Conservation (phyloP, 1,139 yeast species). For the Sugiyamaella neomexicana region DNA sequence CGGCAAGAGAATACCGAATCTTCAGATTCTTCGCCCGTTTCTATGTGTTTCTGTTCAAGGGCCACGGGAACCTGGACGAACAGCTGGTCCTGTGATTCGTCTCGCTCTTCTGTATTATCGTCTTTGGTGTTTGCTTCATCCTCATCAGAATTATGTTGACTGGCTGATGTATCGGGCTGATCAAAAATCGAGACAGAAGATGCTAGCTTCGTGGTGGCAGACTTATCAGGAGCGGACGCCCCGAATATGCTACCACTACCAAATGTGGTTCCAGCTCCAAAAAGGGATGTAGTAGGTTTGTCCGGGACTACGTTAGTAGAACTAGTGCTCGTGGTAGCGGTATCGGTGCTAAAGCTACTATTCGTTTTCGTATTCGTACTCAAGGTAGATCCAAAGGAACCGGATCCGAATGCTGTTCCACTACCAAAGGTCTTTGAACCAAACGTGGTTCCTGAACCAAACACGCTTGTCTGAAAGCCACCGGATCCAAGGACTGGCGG, state of each 20-base stretch:
- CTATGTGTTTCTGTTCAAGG: slow-evolving; percentile 48
- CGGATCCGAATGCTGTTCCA: slow-evolving; percentile 8
- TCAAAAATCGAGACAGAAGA: slow-evolving; percentile 17
- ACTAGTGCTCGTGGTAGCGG: not conserved
- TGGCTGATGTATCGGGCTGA: slow-evolving; percentile 17
- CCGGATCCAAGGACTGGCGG: too few species aligned
- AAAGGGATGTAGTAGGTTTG: not conserved
- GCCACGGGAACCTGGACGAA: slow-evolving; percentile 34
- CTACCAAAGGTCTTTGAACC: slow-evolving; percentile 9
- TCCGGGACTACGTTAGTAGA: not conserved
- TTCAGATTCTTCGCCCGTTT: slow-evolving; percentile 93
- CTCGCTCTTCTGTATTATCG: slow-evolving; percentile 25
- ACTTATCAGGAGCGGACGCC: slow-evolving; percentile 1
- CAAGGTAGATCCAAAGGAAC: not conserved
- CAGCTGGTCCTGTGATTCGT: slow-evolving; percentile 29
- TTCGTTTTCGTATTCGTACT: not conserved
- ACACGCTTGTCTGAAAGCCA: slow-evolving; percentile 12
- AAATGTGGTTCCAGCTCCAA: slow-evolving; percentile 14
- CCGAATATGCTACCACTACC: slow-evolving; percentile 9
- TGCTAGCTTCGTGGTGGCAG: not conserved
- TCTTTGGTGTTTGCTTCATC: slow-evolving; percentile 19
- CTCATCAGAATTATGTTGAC: slow-evolving; percentile 15
- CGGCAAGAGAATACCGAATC: slow-evolving; percentile 64
- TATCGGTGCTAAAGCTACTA: not conserved
- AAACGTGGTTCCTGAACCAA: slow-evolving; percentile 27